Evolutionary conservation across 2,329 filamentous ascomycete species (phyloP), one percentile per base, ranked within the genome.

Genomic region (Alternaria triticimaculans): DNA sequence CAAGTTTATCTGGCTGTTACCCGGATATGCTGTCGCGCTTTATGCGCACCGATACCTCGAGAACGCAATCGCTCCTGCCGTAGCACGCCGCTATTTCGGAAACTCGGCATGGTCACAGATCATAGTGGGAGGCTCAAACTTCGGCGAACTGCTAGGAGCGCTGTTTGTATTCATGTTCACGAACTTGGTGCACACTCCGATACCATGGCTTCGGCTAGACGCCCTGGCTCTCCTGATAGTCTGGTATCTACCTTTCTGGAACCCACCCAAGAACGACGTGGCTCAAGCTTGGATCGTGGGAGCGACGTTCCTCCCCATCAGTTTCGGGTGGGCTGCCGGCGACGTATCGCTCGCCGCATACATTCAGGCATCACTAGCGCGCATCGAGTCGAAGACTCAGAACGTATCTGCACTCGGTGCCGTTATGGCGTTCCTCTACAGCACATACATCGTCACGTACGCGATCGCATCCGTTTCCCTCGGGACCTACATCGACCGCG

Each of bases 401-500:
- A 81, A 84, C 45, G 82, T 86, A 2, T 84, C 83, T 3, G 81
- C 84, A 0, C 76, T 86, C 3, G 84, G 82, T 18, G 83, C 84
- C 1, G 83, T 86, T 44, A 86, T 86, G 84, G 82, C 83, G 0
- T 84, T 85, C 67, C 76, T 86, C 6, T 85, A 86, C 71, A 83
- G 79, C 7, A 82, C 82, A 8, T 85, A 86, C 67, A 84, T 86
- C 43, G 78, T 84, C 43, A 78, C 81, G 23, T 85, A 83, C 67
- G 83, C 83, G 33, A 81, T 85, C 50, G 72, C 79, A 20, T 81
- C 80, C 7, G 82, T 83, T 0, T 69, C 83, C 3, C 78, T 86
- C 3, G 84, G 83, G 3, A 75, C 76, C 14, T 85, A 85, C 65
- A 79, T 84, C 57, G 83, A 85, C 60, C 70, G 73, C 2, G 74